Percentiles rank a stretch among this genome's conserved stretches.
Evolutionary conservation across 345 rosid genomes (phyloP).

Genomic region (Salix purpurea): DNA sequence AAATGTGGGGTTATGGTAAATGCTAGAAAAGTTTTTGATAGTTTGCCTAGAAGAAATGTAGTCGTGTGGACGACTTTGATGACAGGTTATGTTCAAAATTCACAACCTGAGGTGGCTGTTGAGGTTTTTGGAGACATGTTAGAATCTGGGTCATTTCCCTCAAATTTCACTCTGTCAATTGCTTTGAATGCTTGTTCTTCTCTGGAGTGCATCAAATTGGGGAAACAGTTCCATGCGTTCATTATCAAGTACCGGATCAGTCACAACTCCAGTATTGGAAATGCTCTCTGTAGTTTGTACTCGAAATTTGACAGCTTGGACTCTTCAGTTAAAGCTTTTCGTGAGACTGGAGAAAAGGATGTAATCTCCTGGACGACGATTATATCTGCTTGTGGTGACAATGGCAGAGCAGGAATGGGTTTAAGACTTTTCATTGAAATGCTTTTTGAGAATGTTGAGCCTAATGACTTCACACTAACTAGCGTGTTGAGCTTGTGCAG

Average conservation of each 20-base stretch:
- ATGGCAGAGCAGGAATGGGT: constrained; percentile 36
- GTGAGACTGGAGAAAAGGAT: constrained; percentile 35
- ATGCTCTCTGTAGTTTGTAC: constrained; percentile 58
- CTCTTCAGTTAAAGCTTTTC: constrained; percentile 39
- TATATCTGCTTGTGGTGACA: constrained; percentile 43
- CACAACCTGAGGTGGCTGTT: constrained; percentile 37
- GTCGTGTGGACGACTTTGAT: constrained; percentile 49
- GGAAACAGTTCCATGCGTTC: constrained; percentile 52
- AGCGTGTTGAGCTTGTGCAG: constrained; percentile 48
- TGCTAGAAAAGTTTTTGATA: constrained; percentile 37
- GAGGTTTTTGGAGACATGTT: constrained; percentile 40
- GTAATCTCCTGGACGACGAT: constrained; percentile 57
- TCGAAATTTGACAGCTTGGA: constrained; percentile 39
- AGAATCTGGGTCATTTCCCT: constrained; percentile 41
- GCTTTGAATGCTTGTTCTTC: constrained; percentile 47
- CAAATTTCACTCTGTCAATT: constrained; percentile 42
- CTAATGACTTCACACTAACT: constrained; percentile 53
- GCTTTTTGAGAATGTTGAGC: constrained; percentile 37
- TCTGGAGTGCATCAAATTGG: constrained; percentile 29
- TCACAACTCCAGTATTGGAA: constrained; percentile 44
- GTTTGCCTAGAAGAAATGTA: constrained; percentile 29
- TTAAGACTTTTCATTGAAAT: constrained; percentile 40
- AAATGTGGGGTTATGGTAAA: constrained; percentile 39
- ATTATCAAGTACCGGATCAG: constrained; percentile 41
- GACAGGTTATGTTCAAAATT: constrained; percentile 46